These are phyloP conservation scores for Pyropia haitanensis DNA, from an alignment of 23 red algal genomes.

Conservation along the genomic window DNA sequence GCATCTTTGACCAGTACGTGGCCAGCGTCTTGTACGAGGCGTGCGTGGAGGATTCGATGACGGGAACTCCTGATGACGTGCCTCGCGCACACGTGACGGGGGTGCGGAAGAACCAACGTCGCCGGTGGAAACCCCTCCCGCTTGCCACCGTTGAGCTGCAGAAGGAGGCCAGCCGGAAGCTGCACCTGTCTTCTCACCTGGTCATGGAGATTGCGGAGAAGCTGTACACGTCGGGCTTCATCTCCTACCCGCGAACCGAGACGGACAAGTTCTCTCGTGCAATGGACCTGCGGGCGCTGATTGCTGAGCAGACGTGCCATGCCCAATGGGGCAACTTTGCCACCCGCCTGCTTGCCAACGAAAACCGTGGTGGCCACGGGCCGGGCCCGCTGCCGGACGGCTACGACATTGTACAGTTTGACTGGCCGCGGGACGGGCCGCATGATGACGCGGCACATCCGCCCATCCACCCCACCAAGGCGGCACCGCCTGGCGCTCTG, in stretches of 20 bases:
- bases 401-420: slow-evolving; percentile 42
- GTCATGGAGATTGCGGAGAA: slow-evolving; percentile 77
- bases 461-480: slow-evolving; percentile 87
- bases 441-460: slow-evolving; percentile 88
- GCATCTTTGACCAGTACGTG: slow-evolving; percentile 80
- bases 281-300: slow-evolving; percentile 41
- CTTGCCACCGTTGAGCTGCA: slow-evolving; percentile 93
- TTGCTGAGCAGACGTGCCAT: slow-evolving; percentile 58
- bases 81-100: slow-evolving; percentile 18
- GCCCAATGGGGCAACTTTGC: slow-evolving; percentile 56
- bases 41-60: slow-evolving; percentile 45
- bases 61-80: slow-evolving; percentile 4
- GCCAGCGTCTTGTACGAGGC: slow-evolving; percentile 68
- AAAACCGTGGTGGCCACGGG: not conserved
- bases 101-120: slow-evolving; percentile 24
- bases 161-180: slow-evolving; percentile 58
- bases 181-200: slow-evolving; percentile 64
- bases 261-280: slow-evolving; percentile 64
- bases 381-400: slow-evolving; percentile 6
- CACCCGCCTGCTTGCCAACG: slow-evolving; percentile 26
- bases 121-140: slow-evolving; percentile 65
- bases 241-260: slow-evolving; percentile 97
- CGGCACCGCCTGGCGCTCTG: slow-evolving; percentile 35
- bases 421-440: slow-evolving; percentile 53
- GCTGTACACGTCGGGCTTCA: slow-evolving; percentile 84